These are phyloP conservation scores for Trichoderma sp. DNA, from an alignment of 2,329 filamentous ascomycete species.

Conservation along the genomic window DNA sequence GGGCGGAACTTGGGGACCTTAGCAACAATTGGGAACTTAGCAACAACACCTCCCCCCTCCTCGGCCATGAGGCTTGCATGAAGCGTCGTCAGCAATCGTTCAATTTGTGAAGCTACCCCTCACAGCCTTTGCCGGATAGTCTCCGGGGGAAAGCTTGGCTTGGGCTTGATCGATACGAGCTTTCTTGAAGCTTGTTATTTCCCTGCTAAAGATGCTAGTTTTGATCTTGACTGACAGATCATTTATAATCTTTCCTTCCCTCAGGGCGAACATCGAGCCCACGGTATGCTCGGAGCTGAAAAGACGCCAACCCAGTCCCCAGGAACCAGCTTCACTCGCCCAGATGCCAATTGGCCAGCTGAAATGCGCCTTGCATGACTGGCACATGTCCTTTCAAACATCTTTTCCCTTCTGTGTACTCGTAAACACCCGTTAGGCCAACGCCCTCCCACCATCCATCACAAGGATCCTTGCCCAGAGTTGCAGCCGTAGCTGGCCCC, in stretches of 20 bases:
- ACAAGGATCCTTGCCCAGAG: background rate
- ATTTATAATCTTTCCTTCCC: background rate
- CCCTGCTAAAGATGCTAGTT: background rate
- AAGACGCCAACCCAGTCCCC: too few species aligned
- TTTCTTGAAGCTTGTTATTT: background rate
- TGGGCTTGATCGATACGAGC: background rate
- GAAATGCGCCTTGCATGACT: slow-evolving; percentile 1
- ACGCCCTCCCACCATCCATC: background rate
- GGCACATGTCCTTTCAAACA: background rate
- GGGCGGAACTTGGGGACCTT: background rate
- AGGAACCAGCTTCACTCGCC: background rate
- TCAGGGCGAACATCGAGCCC: background rate
- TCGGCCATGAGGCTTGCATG: slow-evolving; percentile 8
- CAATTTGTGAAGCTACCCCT: background rate
- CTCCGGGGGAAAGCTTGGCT: background rate
- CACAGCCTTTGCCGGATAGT: background rate
- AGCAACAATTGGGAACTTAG: background rate
- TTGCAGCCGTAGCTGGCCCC: background rate
- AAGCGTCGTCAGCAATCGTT: slow-evolving; percentile 4
- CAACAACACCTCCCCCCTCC: background rate
- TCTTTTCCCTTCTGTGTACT: background rate
- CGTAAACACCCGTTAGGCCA: background rate
- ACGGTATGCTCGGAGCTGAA: background rate
- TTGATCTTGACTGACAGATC: background rate
- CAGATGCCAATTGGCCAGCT: background rate